These are phyloP conservation scores for Ceratobasidium sp. DNA, from an alignment of 1,284 basidiomycete species.

Conservation along the genomic window DNA sequence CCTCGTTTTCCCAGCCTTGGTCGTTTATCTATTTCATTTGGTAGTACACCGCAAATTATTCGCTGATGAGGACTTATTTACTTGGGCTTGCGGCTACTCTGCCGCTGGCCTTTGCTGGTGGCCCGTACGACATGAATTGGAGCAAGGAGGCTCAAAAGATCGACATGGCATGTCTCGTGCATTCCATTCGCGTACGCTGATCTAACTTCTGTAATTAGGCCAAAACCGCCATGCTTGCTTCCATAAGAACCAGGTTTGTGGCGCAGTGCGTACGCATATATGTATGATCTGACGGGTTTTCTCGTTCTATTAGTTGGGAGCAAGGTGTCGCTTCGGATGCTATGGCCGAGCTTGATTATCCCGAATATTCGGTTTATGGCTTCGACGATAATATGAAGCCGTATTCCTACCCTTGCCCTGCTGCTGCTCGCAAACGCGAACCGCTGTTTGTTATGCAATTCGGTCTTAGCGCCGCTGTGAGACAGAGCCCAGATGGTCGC, in stretches of 20 bases:
- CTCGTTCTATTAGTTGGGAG: slow-evolving; percentile 47
- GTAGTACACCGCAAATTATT: not conserved
- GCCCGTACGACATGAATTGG: not conserved
- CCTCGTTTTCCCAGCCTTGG: not conserved
- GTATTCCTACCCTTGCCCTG: not conserved
- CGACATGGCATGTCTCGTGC: not conserved
- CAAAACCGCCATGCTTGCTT: slow-evolving; percentile 45
- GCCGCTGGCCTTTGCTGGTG: not conserved
- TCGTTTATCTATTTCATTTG: not conserved
- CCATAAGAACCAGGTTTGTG: slow-evolving; percentile 46
- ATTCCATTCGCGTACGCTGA: too few relatives aligned
- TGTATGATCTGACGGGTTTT: not conserved
- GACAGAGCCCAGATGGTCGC: slow-evolving; percentile 48
- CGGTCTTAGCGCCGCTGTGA: slow-evolving; percentile 48
- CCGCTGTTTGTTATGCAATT: slow-evolving; percentile 46
- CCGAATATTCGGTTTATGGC: slow-evolving; percentile 48
- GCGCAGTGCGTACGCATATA: not conserved
- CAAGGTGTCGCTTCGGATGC: slow-evolving; percentile 49
- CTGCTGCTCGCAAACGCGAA: slow-evolving; percentile 44
- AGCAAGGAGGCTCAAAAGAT: not conserved
- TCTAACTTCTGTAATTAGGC: slow-evolving; percentile 9
- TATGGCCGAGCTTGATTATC: slow-evolving; percentile 47
- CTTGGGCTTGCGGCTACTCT: not conserved
- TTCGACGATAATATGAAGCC: slow-evolving; percentile 3
- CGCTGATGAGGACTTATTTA: not conserved